Conservation (phyloP, 2,329 filamentous ascomycete species). For the Clarireedia homoeocarpa region DNA sequence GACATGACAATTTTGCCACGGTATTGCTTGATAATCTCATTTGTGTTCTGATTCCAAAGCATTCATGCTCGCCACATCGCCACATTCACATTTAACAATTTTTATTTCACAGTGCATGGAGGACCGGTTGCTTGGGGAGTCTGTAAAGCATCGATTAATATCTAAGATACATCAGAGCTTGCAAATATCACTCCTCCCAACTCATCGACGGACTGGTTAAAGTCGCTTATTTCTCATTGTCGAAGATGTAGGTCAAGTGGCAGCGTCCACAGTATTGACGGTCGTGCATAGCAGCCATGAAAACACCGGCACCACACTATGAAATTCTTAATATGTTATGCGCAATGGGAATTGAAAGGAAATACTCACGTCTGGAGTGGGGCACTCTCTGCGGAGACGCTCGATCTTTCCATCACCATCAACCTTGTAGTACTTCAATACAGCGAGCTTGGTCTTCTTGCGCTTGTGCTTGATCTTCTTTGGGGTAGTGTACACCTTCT, state of each 20-base stretch:
- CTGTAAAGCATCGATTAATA: background rate
- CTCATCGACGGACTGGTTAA: constrained; percentile 26
- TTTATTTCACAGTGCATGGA: no score
- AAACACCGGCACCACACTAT: constrained; percentile 98
- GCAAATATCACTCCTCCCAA: constrained; percentile 12
- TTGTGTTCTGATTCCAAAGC: no score
- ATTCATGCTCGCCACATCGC: no score
- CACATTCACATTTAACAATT: no score
- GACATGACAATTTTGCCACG: no score
- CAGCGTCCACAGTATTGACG: constrained; percentile 67
- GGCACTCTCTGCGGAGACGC: constrained; percentile 97
- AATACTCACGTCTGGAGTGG: constrained; percentile 67
- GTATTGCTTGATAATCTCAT: no score
- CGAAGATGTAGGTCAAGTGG: constrained; percentile 67
- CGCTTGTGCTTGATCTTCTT: constrained; percentile 99
- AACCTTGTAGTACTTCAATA: constrained; percentile 99
- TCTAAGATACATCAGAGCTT: constrained; percentile 10
- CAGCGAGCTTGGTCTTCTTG: constrained; percentile 99
- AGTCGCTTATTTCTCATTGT: constrained; percentile 52
- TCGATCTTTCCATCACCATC: constrained; percentile 99
- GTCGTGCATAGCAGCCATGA: constrained; percentile 99
- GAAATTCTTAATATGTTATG: constrained; percentile 30
- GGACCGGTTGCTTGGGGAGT: background rate
- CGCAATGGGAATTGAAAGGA: background rate
- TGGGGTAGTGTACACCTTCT: constrained; percentile 99